Evolutionary conservation across 495 filamentous ascomycete genomes (phyloP).

Genomic region (Talaromyces borbonicus): DNA sequence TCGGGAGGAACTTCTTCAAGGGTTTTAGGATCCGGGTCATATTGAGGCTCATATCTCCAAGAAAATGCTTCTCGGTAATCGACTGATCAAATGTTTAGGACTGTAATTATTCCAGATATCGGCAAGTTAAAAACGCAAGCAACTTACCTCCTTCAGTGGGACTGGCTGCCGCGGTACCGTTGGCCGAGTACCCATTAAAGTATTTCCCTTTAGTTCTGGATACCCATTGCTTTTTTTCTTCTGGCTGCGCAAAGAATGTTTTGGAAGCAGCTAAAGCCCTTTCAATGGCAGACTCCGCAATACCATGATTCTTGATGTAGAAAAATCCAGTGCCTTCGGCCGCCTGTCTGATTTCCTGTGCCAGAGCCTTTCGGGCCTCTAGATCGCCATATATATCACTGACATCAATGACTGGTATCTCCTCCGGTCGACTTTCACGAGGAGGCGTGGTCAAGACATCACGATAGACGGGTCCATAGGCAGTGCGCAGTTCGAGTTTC

Average conservation of each 20-base stretch:
- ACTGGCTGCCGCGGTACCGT: background rate
- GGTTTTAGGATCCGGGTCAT: constrained; percentile 26
- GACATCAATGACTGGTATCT: constrained; percentile 40
- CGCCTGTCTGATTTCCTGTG: constrained; percentile 21
- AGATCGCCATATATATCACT: constrained; percentile 20
- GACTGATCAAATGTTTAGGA: background rate
- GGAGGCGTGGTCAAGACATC: background rate
- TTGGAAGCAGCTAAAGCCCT: background rate
- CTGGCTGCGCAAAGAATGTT: background rate
- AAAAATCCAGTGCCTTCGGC: background rate
- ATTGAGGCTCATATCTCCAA: constrained; percentile 27
- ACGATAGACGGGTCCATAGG: constrained; percentile 2
- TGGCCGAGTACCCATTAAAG: background rate
- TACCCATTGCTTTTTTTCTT: background rate
- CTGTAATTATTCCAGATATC: background rate
- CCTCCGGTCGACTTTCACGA: constrained; percentile 15
- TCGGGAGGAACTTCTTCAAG: constrained; percentile 24
- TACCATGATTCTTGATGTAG: constrained; percentile 1
- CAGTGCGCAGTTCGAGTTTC: constrained; percentile 5
- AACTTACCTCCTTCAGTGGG: background rate
- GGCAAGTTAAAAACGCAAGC: background rate
- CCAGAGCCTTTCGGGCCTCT: constrained; percentile 23
- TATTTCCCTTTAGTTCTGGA: background rate
- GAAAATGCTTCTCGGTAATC: constrained; percentile 19
- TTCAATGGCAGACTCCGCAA: background rate